Evolutionary conservation across 2,329 filamentous ascomycete genomes (phyloP).

Genomic region (Lasiodiplodia citricola): DNA sequence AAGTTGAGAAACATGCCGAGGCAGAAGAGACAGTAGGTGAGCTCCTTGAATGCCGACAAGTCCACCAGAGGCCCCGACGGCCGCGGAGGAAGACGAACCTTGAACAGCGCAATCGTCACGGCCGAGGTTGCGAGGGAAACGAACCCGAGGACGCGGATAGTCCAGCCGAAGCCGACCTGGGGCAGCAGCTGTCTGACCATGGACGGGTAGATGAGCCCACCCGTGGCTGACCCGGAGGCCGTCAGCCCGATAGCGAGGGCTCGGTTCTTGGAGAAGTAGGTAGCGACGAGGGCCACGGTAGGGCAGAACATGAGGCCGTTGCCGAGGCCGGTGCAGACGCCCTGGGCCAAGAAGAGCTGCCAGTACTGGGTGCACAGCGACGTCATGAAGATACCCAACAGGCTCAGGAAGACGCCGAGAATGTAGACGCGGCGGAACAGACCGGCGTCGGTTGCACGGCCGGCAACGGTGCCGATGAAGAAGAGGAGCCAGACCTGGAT

Average conservation of each 20-base stretch:
- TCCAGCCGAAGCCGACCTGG: slow-evolving; percentile 67
- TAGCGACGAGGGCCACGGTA: slow-evolving; percentile 42
- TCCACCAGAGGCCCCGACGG: slow-evolving; percentile 44
- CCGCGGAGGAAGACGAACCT: slow-evolving; percentile 50
- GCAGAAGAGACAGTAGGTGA: slow-evolving; percentile 27
- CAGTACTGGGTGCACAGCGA: slow-evolving; percentile 55
- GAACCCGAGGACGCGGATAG: slow-evolving; percentile 66
- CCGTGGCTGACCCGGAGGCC: slow-evolving; percentile 65
- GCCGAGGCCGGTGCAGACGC: slow-evolving; percentile 40
- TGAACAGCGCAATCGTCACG: slow-evolving; percentile 45
- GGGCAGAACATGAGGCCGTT: slow-evolving; percentile 45
- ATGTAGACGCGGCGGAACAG: slow-evolving; percentile 54
- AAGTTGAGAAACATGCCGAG: slow-evolving; percentile 28
- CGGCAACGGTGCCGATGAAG: slow-evolving; percentile 57
- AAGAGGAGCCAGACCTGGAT: slow-evolving; percentile 59
- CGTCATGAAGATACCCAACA: slow-evolving; percentile 59
- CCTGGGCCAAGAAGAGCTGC: slow-evolving; percentile 49
- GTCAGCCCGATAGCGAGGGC: slow-evolving; percentile 65
- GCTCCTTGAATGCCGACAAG: slow-evolving; percentile 25
- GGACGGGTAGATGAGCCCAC: slow-evolving; percentile 68
- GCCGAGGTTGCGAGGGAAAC: slow-evolving; percentile 57
- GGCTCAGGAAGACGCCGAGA: slow-evolving; percentile 50
- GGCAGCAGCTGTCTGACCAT: slow-evolving; percentile 61
- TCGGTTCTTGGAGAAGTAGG: slow-evolving; percentile 66
- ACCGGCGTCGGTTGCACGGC: slow-evolving; percentile 58